Percentiles rank a stretch among this genome's conserved stretches.
Evolutionary conservation across 768 basidiomycete genomes (phyloP).

Genomic region (Tylopilus sp.): DNA sequence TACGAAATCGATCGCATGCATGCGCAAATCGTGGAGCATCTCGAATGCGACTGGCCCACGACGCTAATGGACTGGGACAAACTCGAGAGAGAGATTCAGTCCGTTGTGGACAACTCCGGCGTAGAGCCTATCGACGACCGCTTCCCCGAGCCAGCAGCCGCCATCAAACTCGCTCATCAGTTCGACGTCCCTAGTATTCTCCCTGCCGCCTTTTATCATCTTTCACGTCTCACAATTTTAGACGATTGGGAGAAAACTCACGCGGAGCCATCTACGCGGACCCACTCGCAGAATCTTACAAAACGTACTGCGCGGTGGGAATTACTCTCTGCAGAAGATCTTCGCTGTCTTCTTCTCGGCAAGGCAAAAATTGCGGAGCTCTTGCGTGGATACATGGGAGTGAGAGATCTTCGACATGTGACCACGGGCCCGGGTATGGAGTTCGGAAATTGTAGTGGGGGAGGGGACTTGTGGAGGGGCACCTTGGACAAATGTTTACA

Average conservation of each 20-base stretch:
- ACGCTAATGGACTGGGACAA: constrained; percentile 15
- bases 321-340: constrained; percentile 16
- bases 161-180: constrained; percentile 42
- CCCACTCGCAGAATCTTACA: not conserved
- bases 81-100: not conserved
- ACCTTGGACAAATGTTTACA: not conserved
- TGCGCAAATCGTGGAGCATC: not conserved
- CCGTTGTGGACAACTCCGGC: not conserved
- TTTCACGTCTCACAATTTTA: constrained; percentile 29
- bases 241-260: constrained; percentile 18
- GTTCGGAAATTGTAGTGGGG: not conserved
- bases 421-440: too few species aligned
- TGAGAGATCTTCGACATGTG: not conserved
- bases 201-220: constrained; percentile 49
- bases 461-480: not conserved
- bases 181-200: constrained; percentile 39
- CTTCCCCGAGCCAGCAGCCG: constrained; percentile 23
- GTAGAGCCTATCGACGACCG: not conserved
- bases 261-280: not conserved
- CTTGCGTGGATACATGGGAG: not conserved
- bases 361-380: not conserved
- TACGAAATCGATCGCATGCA: constrained; percentile 8
- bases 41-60: constrained; percentile 12
- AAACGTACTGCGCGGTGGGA: constrained; percentile 26
- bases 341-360: constrained; percentile 14